Evolutionary conservation across 2,329 filamentous ascomycete genomes (phyloP), one percentile per base, ranked within the genome.

Genomic region (Thielaviopsis ethacetica): DNA sequence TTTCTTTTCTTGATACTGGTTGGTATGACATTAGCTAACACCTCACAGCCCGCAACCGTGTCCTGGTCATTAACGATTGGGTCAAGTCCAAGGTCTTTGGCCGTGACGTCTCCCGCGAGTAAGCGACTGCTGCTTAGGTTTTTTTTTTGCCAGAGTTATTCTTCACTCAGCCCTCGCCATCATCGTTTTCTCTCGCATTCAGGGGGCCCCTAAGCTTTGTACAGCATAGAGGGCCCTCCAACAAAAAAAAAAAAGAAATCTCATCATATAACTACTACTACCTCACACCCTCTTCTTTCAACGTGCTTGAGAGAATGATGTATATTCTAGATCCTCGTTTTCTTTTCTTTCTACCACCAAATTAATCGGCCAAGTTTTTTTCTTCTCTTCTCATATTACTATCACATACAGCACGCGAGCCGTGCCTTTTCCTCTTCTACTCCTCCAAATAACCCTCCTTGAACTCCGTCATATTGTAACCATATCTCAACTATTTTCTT

Each of bases 71-170:
- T 64, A 78, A 95, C 67, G 93, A 98, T 75, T 98, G 93, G 93
- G 72, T 91, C 71, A 98, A 98, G 81, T 90, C 91, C 66, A 95
- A 94, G 77, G 75, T 93, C 62, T 98, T 98, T 69, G 93, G 93
- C 63, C 90, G 93, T 71, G 93, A 98, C 68, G 88, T 97, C 56
- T 91, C 88, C 52, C 81, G 88, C 67, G 88, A 91, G 74, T 91
- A 83, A 70, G 41, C 54, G 30, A 34, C 30, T 34, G 7, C 7
- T 34, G 30, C 10, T 34, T 34, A 34, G 30, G 10, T 34, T 34
- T 27, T 27, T 27, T 27, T 27, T 34, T 34, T 34, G 30, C 10
- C 30, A 9, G 30, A 34, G 5, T 34, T 34, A 34, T 34, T 34
- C 10, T 34, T 34, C 10, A 9, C 30, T 34, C 10, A 12, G 30